Conservation (phyloP, 164 flowering plant genomes). For the Berberis thunbergii region DNA sequence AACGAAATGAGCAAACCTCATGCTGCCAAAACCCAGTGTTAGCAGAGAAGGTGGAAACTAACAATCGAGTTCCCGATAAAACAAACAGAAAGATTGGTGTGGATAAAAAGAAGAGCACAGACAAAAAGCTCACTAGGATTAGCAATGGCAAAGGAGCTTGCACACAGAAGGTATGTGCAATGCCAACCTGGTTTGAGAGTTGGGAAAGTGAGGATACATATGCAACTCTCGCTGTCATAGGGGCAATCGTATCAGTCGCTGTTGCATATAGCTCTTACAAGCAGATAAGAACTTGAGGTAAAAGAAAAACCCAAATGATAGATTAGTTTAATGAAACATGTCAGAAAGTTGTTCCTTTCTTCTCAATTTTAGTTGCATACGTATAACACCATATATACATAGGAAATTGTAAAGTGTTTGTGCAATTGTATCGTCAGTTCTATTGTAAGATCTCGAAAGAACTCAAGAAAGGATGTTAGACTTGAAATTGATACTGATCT, state of each 20-base stretch:
- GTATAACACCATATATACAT: too few species aligned
- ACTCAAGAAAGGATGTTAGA: too few species aligned
- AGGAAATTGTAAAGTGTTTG: too few species aligned
- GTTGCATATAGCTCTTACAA: conserved; percentile 67
- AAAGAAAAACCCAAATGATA: neutral
- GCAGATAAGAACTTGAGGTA: conserved; percentile 27
- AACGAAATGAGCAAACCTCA: conserved; percentile 34
- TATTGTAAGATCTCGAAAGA: too few species aligned
- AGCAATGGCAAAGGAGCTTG: conserved; percentile 24
- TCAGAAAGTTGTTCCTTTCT: neutral
- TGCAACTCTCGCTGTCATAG: conserved; percentile 70
- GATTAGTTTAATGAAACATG: neutral
- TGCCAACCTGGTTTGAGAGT: conserved; percentile 75
- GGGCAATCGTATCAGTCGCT: conserved; percentile 65
- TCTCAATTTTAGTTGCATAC: neutral
- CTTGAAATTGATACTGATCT: too few species aligned
- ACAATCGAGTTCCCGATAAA: neutral
- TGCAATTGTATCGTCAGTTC: too few species aligned
- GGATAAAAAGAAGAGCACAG: neutral
- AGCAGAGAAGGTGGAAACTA: conserved; percentile 13
- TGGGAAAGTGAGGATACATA: conserved; percentile 96
- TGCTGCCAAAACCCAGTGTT: conserved; percentile 42
- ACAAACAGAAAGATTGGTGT: neutral
- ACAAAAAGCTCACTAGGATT: conserved; percentile 20
- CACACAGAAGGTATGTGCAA: conserved; percentile 39